Conservation (phyloP, 2,329 filamentous ascomycete genomes). For the Macrophomina tecta region DNA sequence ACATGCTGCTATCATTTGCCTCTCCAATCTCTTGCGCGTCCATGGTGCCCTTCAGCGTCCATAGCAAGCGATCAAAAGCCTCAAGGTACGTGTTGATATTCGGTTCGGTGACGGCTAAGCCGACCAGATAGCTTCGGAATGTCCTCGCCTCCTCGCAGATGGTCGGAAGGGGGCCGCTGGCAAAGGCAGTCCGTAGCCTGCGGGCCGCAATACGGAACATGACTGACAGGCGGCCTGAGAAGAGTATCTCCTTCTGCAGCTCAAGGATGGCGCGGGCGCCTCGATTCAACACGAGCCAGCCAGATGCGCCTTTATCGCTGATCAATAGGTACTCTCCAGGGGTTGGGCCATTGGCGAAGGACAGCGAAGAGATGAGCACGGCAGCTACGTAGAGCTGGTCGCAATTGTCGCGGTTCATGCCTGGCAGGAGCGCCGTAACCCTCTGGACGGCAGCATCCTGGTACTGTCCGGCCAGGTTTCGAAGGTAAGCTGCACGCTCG, state of each 20-base stretch:
- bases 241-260: not conserved
- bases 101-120: not conserved
- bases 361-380: not conserved
- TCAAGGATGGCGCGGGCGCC: constrained; percentile 15
- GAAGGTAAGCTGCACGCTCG: not conserved
- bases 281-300: constrained; percentile 17
- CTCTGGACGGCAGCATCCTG: not conserved
- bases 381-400: constrained; percentile 4
- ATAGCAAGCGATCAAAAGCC: not conserved
- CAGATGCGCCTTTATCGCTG: constrained; percentile 6
- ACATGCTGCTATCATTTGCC: not conserved
- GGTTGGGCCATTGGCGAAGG: constrained; percentile 5
- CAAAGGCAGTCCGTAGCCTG: not conserved
- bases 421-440: not conserved
- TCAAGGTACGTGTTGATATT: constrained; percentile 1
- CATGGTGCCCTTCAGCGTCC: not conserved
- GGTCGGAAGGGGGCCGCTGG: not conserved
- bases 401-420: constrained; percentile 1
- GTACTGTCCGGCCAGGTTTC: not conserved
- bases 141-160: not conserved
- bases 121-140: not conserved
- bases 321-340: constrained; percentile 16
- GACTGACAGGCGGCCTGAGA: not conserved
- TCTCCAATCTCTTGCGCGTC: not conserved
- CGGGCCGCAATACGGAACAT: not conserved